Conservation (phyloP, 805 yeast species). For the Zygoascus bituminiphila region DNA sequence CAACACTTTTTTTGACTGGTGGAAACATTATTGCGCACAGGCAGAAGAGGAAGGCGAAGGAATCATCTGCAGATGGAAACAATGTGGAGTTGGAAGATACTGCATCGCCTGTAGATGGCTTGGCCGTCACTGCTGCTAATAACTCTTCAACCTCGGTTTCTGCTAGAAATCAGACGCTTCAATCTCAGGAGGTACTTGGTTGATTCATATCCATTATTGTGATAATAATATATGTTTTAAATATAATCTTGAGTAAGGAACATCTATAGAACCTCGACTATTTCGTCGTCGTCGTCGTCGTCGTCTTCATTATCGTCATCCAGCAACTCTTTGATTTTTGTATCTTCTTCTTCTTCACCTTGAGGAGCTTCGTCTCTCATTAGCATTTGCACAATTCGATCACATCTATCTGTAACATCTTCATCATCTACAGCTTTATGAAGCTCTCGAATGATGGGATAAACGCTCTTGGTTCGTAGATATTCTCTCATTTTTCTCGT, state of each 20-base stretch:
- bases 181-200: too few species aligned
- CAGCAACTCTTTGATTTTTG: neutral
- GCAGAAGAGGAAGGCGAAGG: neutral
- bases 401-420: conserved; percentile 60
- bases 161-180: too few species aligned
- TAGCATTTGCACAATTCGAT: conserved; percentile 77
- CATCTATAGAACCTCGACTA: conserved; percentile 5
- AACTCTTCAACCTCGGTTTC: too few species aligned
- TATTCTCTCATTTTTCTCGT: conserved; percentile 65
- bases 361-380: conserved; percentile 75
- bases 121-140: too few species aligned
- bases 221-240: conserved; percentile 2
- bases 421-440: conserved; percentile 46
- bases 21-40: conserved; percentile 14
- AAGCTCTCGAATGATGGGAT: conserved; percentile 78
- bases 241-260: too few species aligned
- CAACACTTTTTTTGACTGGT: conserved; percentile 24
- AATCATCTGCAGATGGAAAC: neutral
- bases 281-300: conserved; percentile 8
- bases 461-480: conserved; percentile 73
- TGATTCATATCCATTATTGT: too few species aligned
- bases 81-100: neutral
- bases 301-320: conserved; percentile 41
- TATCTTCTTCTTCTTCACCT: conserved; percentile 16
- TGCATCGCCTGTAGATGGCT: too few species aligned